Base-by-base conservation (phyloP, 768 basidiomycete species). In the Naganishia antarctica region DNA sequence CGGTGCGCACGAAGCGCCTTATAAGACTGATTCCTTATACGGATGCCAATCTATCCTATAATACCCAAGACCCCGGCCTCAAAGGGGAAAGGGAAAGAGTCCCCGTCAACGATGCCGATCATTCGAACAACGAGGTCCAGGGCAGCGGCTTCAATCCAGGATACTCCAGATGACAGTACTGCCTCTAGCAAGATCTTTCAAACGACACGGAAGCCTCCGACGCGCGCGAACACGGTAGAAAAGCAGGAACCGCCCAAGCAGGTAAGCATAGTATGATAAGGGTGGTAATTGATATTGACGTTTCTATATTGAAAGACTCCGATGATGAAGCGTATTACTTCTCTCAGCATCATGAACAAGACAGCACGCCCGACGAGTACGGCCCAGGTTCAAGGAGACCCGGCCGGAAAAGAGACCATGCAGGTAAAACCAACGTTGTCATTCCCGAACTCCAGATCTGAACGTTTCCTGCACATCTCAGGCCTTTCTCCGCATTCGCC, bases 401-500 rank as follows among this genome's bases (percentile, higher is more conserved):
- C 23, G 21, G 26, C 21, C 11, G 53, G 53, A 40, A 57, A 57
- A 29, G 53, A 57, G 34, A 57, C 53, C 7, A 57, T 57, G 53
- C 53, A 57, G 53, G 53, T 57, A 18, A 41, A 23, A 12, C 13
- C 26, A 3, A 8, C 11, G 13, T 16, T 5, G 21, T 34, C 7
- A 11, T 9, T 1, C 1, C 8, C 23, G 53, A 11, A 57, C 3
- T 26, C 53, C n/a, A 21, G 34, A 41, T n/a, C 34, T 57, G 13
- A 40, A 31, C 21, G 32, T 37, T 3, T 57, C 4, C 23, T 18
- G 18, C 8, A 37, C 34, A 7, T 37, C 12, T 37, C 26, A 77
- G 76, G 74, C 76, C 8, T 78, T 70, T 64, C 68, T 78, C 16
- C 57, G 78, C n/a, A 76, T 78, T 12, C 69, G 78, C 25, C 78